Percentiles rank a stretch among this genome's conserved stretches.
Evolutionary conservation across 1,139 yeast genomes (phyloP).

Genomic region (Suhomyces anneliseae): DNA sequence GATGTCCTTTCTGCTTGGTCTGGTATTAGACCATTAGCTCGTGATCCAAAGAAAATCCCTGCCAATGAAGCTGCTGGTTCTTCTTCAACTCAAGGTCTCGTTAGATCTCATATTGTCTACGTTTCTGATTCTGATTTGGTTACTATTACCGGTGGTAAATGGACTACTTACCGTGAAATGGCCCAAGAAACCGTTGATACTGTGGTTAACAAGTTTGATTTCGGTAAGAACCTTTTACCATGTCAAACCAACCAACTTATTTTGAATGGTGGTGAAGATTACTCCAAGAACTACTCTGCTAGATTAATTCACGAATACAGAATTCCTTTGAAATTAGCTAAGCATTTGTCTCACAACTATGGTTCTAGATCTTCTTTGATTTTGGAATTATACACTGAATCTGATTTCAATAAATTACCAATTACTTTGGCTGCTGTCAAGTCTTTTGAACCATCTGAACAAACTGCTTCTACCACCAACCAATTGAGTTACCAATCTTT

Average conservation of each 20-base stretch:
- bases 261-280: constrained; percentile 75
- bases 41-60: constrained; percentile 71
- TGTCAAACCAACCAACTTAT: constrained; percentile 65
- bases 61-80: constrained; percentile 43
- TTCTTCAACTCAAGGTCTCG: constrained; percentile 75
- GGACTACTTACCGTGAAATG: constrained; percentile 99
- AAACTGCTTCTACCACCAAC: constrained; percentile 34
- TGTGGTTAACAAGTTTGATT: constrained; percentile 54
- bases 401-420: constrained; percentile 59
- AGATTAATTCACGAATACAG: constrained; percentile 79
- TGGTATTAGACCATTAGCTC: constrained; percentile 92
- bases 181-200: constrained; percentile 90
- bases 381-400: constrained; percentile 59
- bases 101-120: constrained; percentile 83
- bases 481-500: constrained; percentile 51
- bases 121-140: constrained; percentile 72
- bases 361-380: constrained; percentile 88
- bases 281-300: constrained; percentile 67
- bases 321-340: constrained; percentile 74
- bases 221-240: constrained; percentile 43
- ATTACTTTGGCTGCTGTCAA: constrained; percentile 54
- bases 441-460: constrained; percentile 36
- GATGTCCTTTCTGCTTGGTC: constrained; percentile 97
- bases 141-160: constrained; percentile 95
- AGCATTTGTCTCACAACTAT: constrained; percentile 81